phyloP scores from a whole-genome alignment of 257 asterid genomes.

The Mentha longifolia region DNA sequence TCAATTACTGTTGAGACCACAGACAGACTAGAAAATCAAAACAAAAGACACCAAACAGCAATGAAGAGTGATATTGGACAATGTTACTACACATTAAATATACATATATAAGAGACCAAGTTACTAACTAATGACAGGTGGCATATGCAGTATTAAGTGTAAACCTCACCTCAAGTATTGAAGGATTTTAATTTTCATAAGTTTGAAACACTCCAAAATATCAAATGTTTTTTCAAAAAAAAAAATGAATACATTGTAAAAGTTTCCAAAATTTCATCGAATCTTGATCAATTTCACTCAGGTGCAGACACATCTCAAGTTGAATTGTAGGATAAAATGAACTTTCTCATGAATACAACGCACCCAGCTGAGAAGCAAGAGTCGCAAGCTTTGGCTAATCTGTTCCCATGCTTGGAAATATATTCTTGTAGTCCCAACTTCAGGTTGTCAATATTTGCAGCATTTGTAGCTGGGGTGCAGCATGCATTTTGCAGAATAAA shows the following conservation, averaged over 20 bases:
- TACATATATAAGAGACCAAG: conserved; percentile 7
- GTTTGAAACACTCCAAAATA: neutral
- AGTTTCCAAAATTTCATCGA: too few relatives aligned
- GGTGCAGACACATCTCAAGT: too few relatives aligned
- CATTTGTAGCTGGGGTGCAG: conserved; percentile 41
- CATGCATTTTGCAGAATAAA: conserved; percentile 51
- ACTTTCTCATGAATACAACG: conserved; percentile 33
- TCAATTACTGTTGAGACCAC: conserved; percentile 10
- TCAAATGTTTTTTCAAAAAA: too few relatives aligned
- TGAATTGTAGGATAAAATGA: conserved; percentile 25
- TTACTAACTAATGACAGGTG: conserved; percentile 14
- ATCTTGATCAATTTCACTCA: too few relatives aligned
- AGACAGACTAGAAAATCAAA: conserved; percentile 10
- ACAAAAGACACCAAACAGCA: conserved; percentile 2
- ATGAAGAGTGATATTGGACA: conserved; percentile 18
- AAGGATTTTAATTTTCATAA: neutral
- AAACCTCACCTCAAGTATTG: neutral
- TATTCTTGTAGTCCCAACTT: conserved; percentile 72
- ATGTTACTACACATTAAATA: too few relatives aligned
- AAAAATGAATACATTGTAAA: too few relatives aligned
- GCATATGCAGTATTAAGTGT: conserved; percentile 7
- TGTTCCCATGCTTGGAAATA: conserved; percentile 67
- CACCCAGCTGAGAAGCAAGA: conserved; percentile 66
- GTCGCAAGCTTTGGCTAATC: conserved; percentile 51
- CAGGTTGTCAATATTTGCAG: conserved; percentile 56